Evolutionary conservation across 305 asterid genomes (phyloP).

Genomic region (Fraxinus floribunda): DNA sequence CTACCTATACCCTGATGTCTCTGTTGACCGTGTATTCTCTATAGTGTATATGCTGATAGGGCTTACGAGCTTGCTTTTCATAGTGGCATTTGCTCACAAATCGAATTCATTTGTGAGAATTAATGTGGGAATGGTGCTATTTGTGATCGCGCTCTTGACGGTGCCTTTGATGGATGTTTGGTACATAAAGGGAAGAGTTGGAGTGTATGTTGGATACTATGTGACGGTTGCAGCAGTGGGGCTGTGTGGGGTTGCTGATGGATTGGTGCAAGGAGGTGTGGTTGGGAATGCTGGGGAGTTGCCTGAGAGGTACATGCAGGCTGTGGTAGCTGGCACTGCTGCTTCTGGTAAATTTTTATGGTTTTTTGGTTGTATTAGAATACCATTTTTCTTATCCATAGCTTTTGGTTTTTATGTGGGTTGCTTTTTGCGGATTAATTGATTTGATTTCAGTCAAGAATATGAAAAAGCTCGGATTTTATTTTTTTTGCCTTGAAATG

Average conservation of each 20-base stretch:
- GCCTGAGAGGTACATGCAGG: constrained; percentile 93
- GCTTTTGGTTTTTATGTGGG: neutral
- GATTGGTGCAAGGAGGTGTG: constrained; percentile 85
- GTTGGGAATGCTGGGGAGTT: constrained; percentile 89
- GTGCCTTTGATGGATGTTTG: constrained; percentile 77
- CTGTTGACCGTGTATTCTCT: constrained; percentile 75
- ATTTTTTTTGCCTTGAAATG: neutral
- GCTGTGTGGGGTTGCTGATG: constrained; percentile 84
- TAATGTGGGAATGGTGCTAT: constrained; percentile 61
- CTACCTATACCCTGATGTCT: constrained; percentile 72
- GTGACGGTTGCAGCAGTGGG: constrained; percentile 55
- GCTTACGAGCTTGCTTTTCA: constrained; percentile 40
- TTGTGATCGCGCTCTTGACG: constrained; percentile 51
- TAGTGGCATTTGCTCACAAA: constrained; percentile 64
- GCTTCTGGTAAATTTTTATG: constrained; percentile 62
- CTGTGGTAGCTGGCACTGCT: constrained; percentile 86
- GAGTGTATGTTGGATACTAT: constrained; percentile 63
- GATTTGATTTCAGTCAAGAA: constrained; percentile 19
- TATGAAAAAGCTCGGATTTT: neutral
- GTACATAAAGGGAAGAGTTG: constrained; percentile 70
- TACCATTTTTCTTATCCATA: neutral
- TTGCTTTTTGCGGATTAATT: constrained; percentile 11
- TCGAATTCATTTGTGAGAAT: constrained; percentile 57
- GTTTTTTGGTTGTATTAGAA: neutral
- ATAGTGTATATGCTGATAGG: constrained; percentile 70